phyloP scores from a whole-genome alignment of 306 rosid species.

The Corylus heterophylla region DNA sequence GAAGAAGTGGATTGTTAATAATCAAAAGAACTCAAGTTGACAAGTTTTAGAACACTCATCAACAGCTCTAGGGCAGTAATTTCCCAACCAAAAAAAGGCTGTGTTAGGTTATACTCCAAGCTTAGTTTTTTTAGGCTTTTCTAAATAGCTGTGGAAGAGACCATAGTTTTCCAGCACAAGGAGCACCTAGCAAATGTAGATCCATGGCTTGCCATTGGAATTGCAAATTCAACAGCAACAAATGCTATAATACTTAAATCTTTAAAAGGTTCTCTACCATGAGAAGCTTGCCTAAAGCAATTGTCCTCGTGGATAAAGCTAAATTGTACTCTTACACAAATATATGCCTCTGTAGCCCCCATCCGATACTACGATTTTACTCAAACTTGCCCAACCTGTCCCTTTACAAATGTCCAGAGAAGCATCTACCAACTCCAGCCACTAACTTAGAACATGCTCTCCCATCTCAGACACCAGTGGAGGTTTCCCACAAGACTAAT shows the following conservation, averaged over 20 bases:
- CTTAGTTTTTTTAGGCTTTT: too few species aligned
- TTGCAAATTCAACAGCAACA: not conserved
- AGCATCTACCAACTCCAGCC: not conserved
- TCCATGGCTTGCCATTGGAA: not conserved
- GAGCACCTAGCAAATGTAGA: not conserved
- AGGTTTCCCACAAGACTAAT: conserved; percentile 13
- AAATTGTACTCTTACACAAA: not conserved
- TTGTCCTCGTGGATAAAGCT: not conserved
- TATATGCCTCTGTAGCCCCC: not conserved
- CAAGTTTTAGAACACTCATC: too few species aligned
- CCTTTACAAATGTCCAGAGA: not conserved
- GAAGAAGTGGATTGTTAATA: not conserved
- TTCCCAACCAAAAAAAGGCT: not conserved
- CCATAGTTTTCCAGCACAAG: not conserved
- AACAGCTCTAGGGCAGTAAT: too few species aligned
- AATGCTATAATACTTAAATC: not conserved
- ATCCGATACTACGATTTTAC: not conserved
- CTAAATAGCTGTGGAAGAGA: too few species aligned
- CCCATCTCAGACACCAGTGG: not conserved
- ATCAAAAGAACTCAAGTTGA: not conserved
- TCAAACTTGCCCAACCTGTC: not conserved
- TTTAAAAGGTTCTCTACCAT: not conserved
- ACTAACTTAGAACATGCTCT: not conserved
- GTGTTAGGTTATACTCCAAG: too few species aligned
- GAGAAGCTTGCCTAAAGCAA: not conserved